These are phyloP conservation scores for Urtica urens DNA, from an alignment of 306 rosid genomes.

Conservation along the genomic window DNA sequence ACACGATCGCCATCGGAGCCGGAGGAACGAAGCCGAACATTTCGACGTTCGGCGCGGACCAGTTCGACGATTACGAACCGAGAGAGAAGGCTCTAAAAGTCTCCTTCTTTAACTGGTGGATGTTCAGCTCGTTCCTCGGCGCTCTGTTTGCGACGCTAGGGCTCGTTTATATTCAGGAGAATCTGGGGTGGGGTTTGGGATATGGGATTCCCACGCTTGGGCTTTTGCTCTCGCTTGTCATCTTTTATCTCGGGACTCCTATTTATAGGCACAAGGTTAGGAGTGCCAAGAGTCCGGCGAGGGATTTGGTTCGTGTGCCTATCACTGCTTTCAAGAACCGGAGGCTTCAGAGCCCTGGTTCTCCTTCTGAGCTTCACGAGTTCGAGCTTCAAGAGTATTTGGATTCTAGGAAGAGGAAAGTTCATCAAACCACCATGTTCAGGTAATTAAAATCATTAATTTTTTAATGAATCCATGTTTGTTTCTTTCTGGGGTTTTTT, in stretches of 20 bases:
- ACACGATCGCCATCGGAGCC: constrained; percentile 53
- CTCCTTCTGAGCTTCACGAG: constrained; percentile 48
- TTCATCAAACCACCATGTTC: constrained; percentile 45
- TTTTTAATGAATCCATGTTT: neutral
- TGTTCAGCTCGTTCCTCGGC: constrained; percentile 50
- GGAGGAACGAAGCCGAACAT: constrained; percentile 66
- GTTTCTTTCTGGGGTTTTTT: neutral
- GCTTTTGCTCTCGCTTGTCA: constrained; percentile 30
- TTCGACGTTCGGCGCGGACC: constrained; percentile 77
- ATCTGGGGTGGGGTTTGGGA: constrained; percentile 64
- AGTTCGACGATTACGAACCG: constrained; percentile 53
- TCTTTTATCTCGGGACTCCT: constrained; percentile 49
- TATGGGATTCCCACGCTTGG: constrained; percentile 53
- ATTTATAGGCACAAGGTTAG: constrained; percentile 55
- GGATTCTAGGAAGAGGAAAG: constrained; percentile 27
- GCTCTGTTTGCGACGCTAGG: constrained; percentile 45
- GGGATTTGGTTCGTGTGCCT: constrained; percentile 28
- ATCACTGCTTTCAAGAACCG: constrained; percentile 39
- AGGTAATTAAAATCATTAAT: constrained; percentile 24
- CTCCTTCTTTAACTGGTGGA: constrained; percentile 85
- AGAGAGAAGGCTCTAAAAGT: constrained; percentile 40
- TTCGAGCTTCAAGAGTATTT: constrained; percentile 29
- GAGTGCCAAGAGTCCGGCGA: constrained; percentile 27
- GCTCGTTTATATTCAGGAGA: constrained; percentile 68
- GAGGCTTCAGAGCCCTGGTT: constrained; percentile 33